These are phyloP conservation scores for Cladosporium oxysporum DNA, from an alignment of 2,329 filamentous ascomycete species.

Conservation along the genomic window DNA sequence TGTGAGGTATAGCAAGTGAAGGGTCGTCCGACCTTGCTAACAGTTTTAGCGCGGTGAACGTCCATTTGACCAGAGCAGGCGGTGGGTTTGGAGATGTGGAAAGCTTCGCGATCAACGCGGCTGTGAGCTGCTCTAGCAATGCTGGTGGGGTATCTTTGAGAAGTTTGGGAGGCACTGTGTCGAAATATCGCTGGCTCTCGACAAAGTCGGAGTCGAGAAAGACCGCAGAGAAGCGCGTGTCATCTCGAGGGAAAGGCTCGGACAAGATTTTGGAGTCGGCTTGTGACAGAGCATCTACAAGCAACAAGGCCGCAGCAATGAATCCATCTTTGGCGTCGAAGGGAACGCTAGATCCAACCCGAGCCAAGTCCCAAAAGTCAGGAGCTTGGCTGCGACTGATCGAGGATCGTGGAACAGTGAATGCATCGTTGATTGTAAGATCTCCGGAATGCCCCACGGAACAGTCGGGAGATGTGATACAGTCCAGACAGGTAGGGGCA, in stretches of 20 bases:
- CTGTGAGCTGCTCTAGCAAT: constrained; percentile 22
- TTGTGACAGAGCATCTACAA: constrained; percentile 33
- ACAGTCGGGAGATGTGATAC: constrained; percentile 5
- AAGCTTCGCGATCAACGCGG: constrained; percentile 8
- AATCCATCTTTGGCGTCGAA: constrained; percentile 35
- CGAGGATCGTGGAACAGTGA: neutral
- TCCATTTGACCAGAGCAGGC: neutral
- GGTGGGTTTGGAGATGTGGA: constrained; percentile 2
- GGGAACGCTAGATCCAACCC: neutral
- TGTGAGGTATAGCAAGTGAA: constrained; percentile 10
- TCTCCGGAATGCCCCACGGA: neutral
- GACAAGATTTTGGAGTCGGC: constrained; percentile 29
- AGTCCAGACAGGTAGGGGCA: constrained; percentile 22
- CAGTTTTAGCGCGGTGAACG: constrained; percentile 20
- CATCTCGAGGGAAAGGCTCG: constrained; percentile 31
- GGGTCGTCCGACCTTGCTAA: constrained; percentile 19
- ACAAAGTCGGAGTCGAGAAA: constrained; percentile 40
- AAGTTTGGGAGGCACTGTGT: constrained; percentile 19
- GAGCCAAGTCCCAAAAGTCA: constrained; percentile 17
- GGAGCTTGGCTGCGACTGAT: neutral
- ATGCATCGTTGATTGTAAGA: neutral
- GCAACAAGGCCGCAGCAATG: constrained; percentile 38
- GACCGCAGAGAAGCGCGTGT: constrained; percentile 35
- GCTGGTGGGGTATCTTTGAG: constrained; percentile 20
- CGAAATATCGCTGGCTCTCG: constrained; percentile 21